These are phyloP conservation scores for Aphanomyces astaci DNA, from an alignment of 352 stramenopile genomes.

Conservation along the genomic window DNA sequence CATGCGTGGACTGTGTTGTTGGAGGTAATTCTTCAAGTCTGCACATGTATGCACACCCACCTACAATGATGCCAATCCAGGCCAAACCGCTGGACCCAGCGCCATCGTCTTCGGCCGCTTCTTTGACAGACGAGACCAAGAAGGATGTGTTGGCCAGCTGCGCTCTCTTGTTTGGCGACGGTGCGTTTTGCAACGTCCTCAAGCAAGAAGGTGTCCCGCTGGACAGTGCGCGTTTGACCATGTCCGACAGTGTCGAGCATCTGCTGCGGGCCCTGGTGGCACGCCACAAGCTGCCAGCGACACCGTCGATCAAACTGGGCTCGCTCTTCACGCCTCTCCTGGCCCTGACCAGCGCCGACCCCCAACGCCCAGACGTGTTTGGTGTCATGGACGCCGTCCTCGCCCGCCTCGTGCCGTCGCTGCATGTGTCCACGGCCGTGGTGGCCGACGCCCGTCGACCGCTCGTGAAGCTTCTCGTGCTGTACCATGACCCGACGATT, in stretches of 20 bases:
- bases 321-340: constrained; percentile 52
- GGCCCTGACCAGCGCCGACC: constrained; percentile 52
- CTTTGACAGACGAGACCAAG: constrained; percentile 38
- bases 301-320: constrained; percentile 32
- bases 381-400: constrained; percentile 17
- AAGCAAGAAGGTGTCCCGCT: constrained; percentile 32
- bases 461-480: constrained; percentile 56
- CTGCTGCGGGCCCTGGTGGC: constrained; percentile 61
- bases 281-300: constrained; percentile 32
- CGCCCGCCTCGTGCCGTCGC: constrained; percentile 40
- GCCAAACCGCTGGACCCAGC: constrained; percentile 61
- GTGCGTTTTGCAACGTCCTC: constrained; percentile 38
- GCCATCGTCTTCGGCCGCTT: constrained; percentile 49
- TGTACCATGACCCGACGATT: constrained; percentile 63
- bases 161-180: constrained; percentile 50
- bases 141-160: constrained; percentile 68
- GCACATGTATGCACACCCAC: constrained; percentile 14
- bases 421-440: constrained; percentile 31
- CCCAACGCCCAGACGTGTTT: constrained; percentile 34
- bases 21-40: constrained; percentile 24
- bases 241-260: constrained; percentile 71
- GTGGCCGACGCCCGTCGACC: constrained; percentile 36
- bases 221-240: constrained; percentile 50
- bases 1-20: constrained; percentile 51
- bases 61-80: no score